A percentile compares a stretch with the other conserved stretches of the same genome.
phyloP scores from a whole-genome alignment of 371 early-diverging fungal genomes.

The Zopfochytrium polystomum region DNA sequence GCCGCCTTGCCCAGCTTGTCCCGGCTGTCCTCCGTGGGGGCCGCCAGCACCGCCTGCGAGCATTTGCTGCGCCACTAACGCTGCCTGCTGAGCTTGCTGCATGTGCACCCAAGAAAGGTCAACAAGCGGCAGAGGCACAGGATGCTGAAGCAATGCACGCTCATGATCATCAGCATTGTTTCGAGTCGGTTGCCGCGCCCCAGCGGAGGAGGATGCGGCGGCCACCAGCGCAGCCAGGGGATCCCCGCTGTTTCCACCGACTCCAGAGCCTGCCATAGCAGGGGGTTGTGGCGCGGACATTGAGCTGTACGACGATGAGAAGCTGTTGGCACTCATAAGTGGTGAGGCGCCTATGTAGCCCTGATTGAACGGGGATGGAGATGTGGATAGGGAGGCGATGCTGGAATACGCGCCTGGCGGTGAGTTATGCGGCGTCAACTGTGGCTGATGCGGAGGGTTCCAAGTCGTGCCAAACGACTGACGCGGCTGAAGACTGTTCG shows the following conservation, averaged over 20 bases:
- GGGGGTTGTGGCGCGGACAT: background rate
- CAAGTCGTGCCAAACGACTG: background rate
- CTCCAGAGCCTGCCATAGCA: background rate
- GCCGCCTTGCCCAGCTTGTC: background rate
- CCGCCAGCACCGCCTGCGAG: background rate
- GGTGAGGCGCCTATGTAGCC: too few relatives aligned
- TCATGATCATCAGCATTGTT: background rate
- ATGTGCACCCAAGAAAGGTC: background rate
- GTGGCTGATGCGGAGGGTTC: background rate
- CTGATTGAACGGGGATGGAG: too few relatives aligned
- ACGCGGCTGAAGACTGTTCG: background rate
- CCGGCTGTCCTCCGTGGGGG: background rate
- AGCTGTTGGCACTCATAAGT: background rate
- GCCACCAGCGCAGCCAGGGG: too few relatives aligned
- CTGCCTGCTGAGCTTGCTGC: background rate
- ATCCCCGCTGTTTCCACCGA: background rate
- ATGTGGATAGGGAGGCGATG: too few relatives aligned
- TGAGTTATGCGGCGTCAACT: background rate
- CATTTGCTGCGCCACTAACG: background rate
- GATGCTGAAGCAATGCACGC: background rate
- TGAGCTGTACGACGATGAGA: background rate
- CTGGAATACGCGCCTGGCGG: background rate
- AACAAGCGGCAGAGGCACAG: background rate
- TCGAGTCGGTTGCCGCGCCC: background rate
- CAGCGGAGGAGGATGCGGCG: background rate